These are phyloP conservation scores for Amanita rimosa DNA, from an alignment of 768 basidiomycete genomes.

Conservation along the genomic window DNA sequence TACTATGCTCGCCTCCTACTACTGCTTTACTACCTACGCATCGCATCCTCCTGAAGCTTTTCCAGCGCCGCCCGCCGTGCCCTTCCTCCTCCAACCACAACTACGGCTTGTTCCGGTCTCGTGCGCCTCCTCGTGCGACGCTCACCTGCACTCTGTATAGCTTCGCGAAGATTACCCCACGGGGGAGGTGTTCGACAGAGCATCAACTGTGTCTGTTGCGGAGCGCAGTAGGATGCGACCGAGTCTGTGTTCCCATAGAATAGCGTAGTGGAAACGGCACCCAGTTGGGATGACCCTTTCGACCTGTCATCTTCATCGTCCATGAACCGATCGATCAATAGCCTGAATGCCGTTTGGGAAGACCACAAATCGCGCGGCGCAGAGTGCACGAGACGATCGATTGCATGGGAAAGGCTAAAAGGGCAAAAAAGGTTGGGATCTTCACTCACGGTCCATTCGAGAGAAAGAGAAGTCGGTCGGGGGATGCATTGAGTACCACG, in stretches of 20 bases:
- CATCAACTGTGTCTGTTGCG: slow-evolving; percentile 12
- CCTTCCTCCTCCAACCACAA: background rate
- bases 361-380: slow-evolving; percentile 8
- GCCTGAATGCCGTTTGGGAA: slow-evolving; percentile 12
- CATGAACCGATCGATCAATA: slow-evolving; percentile 14
- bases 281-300: background rate
- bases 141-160: background rate
- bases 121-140: background rate
- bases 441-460: background rate
- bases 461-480: background rate
- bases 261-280: background rate
- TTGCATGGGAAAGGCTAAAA: background rate
- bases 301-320: background rate
- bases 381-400: slow-evolving; percentile 2
- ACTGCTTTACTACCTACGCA: background rate
- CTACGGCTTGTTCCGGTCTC: background rate
- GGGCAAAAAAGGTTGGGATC: background rate
- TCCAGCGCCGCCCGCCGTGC: background rate
- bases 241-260: background rate
- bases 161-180: slow-evolving; percentile 19
- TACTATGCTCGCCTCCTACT: background rate
- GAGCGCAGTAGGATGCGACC: no score
- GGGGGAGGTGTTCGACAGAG: slow-evolving; percentile 27
- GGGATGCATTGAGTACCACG: slow-evolving; percentile 33
- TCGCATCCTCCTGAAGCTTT: background rate